Base-by-base conservation (phyloP, 1,284 basidiomycete genomes). In the Austroboletus niveus region DNA sequence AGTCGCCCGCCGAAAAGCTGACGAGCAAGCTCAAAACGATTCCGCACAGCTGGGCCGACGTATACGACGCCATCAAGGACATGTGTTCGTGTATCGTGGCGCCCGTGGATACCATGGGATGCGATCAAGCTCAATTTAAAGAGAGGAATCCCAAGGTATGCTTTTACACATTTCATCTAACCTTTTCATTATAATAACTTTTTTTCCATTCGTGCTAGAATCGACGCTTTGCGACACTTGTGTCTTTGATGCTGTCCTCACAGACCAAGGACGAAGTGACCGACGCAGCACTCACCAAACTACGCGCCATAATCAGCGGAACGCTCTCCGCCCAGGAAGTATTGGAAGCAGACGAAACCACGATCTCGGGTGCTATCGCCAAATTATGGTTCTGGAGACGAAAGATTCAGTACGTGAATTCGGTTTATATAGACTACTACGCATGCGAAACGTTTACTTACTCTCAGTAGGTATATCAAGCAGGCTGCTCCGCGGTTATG, bases 181-280 rank as follows among this genome's bases (percentile, higher is more conserved):
- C 22, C 22, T 24, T 24, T 24, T 24, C 3, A 24, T 24, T 24
- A 17, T 17, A 17, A 24, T 24, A 24, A 24, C 3, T 24, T 4
- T 6, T 2, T 34, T 34, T 14, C 14, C 14, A 14, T 34, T 14
- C 9, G 32, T 6, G 32, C 32, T 14, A 34, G 87, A 89, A 87
- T 49, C 79, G 82, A 44, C 82, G 94, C 1, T 89, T 94, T 52
- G 80, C 92, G 5, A 92, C 89, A 4, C 83, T 98, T 22, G 82
- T 99, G 9, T 94, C 94, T 3, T 79, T 99, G 48, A 98, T 98
- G 92, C 81, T 98, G 5, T 94, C 91, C 11, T 92, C 92, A 1
- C 94, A 98, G 69, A 98, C 96, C 3, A 98, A 96, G 68, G 92
- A 96, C 66, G 85, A 92, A 60, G 87, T 94, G 12, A 96, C 92